phyloP scores from a whole-genome alignment of 495 filamentous ascomycete species.

The Rusavskia elegans region DNA sequence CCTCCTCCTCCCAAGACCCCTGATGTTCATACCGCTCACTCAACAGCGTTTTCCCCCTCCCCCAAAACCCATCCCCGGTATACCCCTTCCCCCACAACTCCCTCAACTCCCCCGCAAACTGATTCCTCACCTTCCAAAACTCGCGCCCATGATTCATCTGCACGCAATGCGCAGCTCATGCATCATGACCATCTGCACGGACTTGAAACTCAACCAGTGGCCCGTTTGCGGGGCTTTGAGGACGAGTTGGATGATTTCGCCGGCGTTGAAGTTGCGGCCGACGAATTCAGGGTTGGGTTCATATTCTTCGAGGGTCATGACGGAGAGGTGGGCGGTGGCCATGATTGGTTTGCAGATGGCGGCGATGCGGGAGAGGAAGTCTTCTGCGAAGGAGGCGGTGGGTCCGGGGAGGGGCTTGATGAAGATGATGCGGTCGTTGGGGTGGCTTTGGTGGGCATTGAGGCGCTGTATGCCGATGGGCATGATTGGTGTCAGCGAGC shows the following conservation, averaged over 20 bases:
- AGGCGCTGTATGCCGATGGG: constrained; percentile 48
- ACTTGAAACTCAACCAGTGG: constrained; percentile 58
- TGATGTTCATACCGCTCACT: constrained; percentile 41
- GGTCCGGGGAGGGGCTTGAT: constrained; percentile 55
- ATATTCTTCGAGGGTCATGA: constrained; percentile 65
- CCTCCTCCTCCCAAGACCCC: constrained; percentile 26
- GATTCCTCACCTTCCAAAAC: constrained; percentile 60
- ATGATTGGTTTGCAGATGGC: constrained; percentile 65
- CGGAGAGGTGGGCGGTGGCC: constrained; percentile 46
- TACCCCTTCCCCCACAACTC: constrained; percentile 47
- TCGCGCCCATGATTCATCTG: constrained; percentile 66
- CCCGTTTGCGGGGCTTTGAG: constrained; percentile 36
- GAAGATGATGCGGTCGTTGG: constrained; percentile 59
- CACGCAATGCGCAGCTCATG: constrained; percentile 63
- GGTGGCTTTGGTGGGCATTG: constrained; percentile 46
- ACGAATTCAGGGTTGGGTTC: constrained; percentile 58
- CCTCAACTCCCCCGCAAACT: constrained; percentile 47
- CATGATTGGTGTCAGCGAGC: constrained; percentile 3
- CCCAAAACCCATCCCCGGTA: constrained; percentile 67
- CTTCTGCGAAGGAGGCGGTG: constrained; percentile 40
- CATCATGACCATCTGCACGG: constrained; percentile 80
- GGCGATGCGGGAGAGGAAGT: constrained; percentile 61
- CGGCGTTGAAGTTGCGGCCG: constrained; percentile 70
- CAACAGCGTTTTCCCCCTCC: constrained; percentile 40
- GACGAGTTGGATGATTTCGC: constrained; percentile 69